Conservation (phyloP, 2,329 filamentous ascomycete genomes). For the Clarireedia monteithiana region DNA sequence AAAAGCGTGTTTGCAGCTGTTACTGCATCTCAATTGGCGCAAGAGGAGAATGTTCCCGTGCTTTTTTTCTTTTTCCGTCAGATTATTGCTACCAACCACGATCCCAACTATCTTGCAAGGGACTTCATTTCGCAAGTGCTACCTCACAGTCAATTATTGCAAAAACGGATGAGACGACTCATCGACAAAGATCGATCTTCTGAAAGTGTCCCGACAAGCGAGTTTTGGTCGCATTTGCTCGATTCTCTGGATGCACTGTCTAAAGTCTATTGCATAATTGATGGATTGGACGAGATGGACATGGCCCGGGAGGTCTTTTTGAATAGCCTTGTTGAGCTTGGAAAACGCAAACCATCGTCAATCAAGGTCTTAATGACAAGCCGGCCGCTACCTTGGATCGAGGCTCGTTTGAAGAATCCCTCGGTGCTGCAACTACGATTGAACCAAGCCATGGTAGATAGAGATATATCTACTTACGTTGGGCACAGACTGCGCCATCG, state of each 20-base stretch:
- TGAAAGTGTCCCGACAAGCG: background rate
- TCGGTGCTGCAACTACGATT: conserved; percentile 31
- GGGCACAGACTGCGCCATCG: background rate
- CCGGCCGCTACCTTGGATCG: conserved; percentile 30
- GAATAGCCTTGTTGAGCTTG: conserved; percentile 28
- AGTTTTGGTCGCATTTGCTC: conserved; percentile 28
- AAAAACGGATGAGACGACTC: background rate
- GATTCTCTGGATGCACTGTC: conserved; percentile 13
- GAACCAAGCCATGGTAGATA: conserved; percentile 30
- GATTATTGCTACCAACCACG: conserved; percentile 28
- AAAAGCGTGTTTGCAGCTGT: conserved; percentile 35
- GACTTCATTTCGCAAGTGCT: conserved; percentile 31
- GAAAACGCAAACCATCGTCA: conserved; percentile 22
- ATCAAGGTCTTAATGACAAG: conserved; percentile 39
- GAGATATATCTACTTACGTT: conserved; percentile 23
- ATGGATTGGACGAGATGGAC: conserved; percentile 43
- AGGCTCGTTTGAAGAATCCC: conserved; percentile 26
- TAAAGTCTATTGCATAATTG: conserved; percentile 37
- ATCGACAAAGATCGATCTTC: background rate
- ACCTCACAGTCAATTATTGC: conserved; percentile 11
- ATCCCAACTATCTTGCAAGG: conserved; percentile 21
- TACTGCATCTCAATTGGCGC: background rate
- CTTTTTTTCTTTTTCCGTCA: background rate
- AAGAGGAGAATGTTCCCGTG: background rate
- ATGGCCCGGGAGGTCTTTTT: conserved; percentile 29